phyloP scores from a whole-genome alignment of 306 rosid genomes.

The Glycine soja region DNA sequence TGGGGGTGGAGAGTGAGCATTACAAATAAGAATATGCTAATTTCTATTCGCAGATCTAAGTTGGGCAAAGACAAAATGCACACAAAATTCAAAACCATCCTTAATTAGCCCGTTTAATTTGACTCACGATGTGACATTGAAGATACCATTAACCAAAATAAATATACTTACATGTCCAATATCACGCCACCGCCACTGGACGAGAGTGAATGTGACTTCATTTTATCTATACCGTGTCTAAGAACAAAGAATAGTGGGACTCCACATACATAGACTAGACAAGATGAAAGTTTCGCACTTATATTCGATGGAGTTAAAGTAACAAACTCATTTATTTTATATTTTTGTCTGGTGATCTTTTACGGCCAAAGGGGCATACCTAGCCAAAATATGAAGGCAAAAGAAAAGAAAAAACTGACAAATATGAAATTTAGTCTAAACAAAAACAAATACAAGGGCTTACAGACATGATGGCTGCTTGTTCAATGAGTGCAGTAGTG shows the following conservation, averaged over 20 bases:
- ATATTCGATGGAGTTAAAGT: background rate
- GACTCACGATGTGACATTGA: background rate
- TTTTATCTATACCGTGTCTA: background rate
- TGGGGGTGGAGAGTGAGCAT: background rate
- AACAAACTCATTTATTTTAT: background rate
- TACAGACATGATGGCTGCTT: background rate
- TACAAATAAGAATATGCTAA: slow-evolving; percentile 14
- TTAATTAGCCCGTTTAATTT: slow-evolving; percentile 4
- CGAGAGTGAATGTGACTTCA: background rate
- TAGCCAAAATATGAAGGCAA: background rate
- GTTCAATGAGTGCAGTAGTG: slow-evolving; percentile 9
- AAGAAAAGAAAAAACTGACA: background rate
- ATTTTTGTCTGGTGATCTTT: background rate
- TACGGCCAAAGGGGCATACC: background rate
- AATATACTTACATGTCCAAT: background rate
- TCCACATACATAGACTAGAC: background rate
- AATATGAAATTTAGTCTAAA: background rate
- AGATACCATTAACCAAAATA: background rate
- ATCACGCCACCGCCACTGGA: background rate
- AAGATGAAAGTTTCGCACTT: background rate
- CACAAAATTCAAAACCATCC: background rate
- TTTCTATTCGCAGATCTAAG: background rate
- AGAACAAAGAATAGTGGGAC: background rate
- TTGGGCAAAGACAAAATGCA: background rate
- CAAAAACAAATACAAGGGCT: slow-evolving; percentile 2